Evolutionary conservation across 257 asterid genomes (phyloP), one percentile per base, ranked within the genome.

Genomic region (Solanum piurae): DNA sequence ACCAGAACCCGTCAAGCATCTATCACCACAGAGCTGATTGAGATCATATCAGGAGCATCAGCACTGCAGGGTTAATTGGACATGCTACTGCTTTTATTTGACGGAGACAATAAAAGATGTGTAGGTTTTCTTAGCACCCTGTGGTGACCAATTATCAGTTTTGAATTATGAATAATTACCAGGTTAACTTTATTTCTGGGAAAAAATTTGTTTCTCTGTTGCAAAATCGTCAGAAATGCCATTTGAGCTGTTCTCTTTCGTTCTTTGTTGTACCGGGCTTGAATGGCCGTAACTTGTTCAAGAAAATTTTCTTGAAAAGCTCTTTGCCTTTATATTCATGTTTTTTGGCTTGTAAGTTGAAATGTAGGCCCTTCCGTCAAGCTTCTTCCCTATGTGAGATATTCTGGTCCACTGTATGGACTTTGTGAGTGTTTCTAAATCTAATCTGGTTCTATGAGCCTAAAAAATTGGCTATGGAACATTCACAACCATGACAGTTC

Each of bases 1-100:
- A 75, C 34, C 96, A 96, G 98, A 91, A 96, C 99, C 86, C 98
- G 98, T 88, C 99, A 96, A 94, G 99, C 99, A 87, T 90, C 98
- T 83, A 96, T 96, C 93, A 96, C 99, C 52, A 96, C 99, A 1
- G 99, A 96, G 37, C 90, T 95, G 91, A 94, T 75, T 18, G 98
- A 96, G 95, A 96, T 96, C 90, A 96, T 96, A 80, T 96, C 98
- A 85, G 99, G 99, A 94, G 99, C 99, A 89, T 92, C 98, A 14
- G 99, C 99, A 37, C 80, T 96, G 89, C 89, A 86, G 93, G 98
- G 95, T 76, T 95, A 87, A 89, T 90, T 83, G 73, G 88, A 52
- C 83, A 12, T n/a, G 88, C 73, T 23, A 52, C 72, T 73, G 33
- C 33, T 80, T 87, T 64, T 86, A 55, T 75, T 83, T 10, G 95